Percentiles rank a stretch among this genome's conserved stretches.
These are phyloP conservation scores for Monosporascus sp. DNA, from an alignment of 2,329 filamentous ascomycete species.

Conservation along the genomic window DNA sequence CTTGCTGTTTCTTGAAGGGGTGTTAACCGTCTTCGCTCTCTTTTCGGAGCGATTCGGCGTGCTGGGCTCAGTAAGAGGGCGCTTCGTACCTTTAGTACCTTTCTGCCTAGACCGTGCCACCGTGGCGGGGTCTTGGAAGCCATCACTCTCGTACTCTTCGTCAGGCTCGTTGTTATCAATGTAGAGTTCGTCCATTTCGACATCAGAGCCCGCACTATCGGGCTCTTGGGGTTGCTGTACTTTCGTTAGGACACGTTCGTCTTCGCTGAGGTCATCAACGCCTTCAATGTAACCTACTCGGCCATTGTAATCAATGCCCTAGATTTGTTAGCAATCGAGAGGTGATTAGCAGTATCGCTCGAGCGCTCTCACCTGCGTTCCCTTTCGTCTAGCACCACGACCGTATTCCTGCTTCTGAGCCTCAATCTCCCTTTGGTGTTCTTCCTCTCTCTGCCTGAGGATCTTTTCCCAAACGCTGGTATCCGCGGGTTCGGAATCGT, in stretches of 20 bases:
- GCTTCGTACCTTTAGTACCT: slow-evolving; percentile 19
- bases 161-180: slow-evolving; percentile 19
- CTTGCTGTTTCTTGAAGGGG: slow-evolving; percentile 9
- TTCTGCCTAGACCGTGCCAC: slow-evolving; percentile 5
- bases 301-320: slow-evolving; percentile 40
- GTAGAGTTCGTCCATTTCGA: slow-evolving; percentile 23
- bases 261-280: slow-evolving; percentile 15
- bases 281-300: slow-evolving; percentile 27
- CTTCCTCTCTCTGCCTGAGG: slow-evolving; percentile 72
- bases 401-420: slow-evolving; percentile 71
- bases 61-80: slow-evolving; percentile 5
- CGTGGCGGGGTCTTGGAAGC: slow-evolving; percentile 2
- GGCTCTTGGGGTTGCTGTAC: slow-evolving; percentile 14
- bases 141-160: slow-evolving; percentile 14
- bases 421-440: slow-evolving; percentile 67
- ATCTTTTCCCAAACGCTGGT: slow-evolving; percentile 86
- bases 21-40: slow-evolving; percentile 17
- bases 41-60: slow-evolving; percentile 5
- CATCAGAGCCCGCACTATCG: slow-evolving; percentile 20
- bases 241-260: slow-evolving; percentile 6
- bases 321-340: slow-evolving; percentile 7
- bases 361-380: slow-evolving; percentile 33
- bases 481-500: slow-evolving; percentile 52
- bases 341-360: slow-evolving; percentile 17
- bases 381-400: slow-evolving; percentile 70